Evolutionary conservation across 2,329 filamentous ascomycete species (phyloP).

Genomic region (Aotearoamyces nothofagi): DNA sequence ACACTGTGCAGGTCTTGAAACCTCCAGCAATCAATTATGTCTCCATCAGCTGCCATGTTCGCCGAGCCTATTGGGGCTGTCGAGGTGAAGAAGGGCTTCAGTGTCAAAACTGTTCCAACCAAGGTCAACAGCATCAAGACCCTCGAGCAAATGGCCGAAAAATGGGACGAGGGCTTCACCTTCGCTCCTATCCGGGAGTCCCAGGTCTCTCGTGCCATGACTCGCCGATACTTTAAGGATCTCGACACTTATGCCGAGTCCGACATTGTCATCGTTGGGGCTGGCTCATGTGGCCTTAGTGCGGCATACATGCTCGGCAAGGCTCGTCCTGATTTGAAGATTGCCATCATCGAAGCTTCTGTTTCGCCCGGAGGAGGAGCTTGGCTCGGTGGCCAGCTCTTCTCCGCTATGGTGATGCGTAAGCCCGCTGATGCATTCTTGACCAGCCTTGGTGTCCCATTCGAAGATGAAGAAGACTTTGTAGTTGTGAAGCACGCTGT

Average conservation of each 20-base stretch:
- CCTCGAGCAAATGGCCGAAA: slow-evolving; percentile 58
- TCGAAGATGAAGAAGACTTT: slow-evolving; percentile 76
- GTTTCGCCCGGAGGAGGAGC: slow-evolving; percentile 80
- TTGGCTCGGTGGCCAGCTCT: slow-evolving; percentile 88
- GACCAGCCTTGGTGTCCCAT: slow-evolving; percentile 65
- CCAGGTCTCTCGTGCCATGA: slow-evolving; percentile 89
- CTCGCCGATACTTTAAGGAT: slow-evolving; percentile 81
- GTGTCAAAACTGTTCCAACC: slow-evolving; percentile 16
- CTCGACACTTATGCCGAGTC: slow-evolving; percentile 81
- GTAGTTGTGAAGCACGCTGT: slow-evolving; percentile 84
- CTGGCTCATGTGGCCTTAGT: slow-evolving; percentile 75
- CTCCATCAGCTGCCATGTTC: slow-evolving; percentile 40
- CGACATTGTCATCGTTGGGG: slow-evolving; percentile 86
- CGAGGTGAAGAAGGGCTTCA: too few species aligned
- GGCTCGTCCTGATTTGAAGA: slow-evolving; percentile 76
- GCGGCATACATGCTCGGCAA: slow-evolving; percentile 74
- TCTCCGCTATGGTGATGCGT: slow-evolving; percentile 90
- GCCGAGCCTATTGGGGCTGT: too few species aligned
- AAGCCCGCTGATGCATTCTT: slow-evolving; percentile 83
- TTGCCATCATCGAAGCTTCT: slow-evolving; percentile 78
- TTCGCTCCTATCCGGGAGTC: slow-evolving; percentile 84
- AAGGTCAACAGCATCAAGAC: too few species aligned
- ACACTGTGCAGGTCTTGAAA: slow-evolving; percentile 24
- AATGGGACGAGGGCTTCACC: slow-evolving; percentile 60
- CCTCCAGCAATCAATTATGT: slow-evolving; percentile 15